Evolutionary conservation across 305 asterid genomes (phyloP), one percentile per base, ranked within the genome.

Genomic region (Fraxinus xanthoxyloides): DNA sequence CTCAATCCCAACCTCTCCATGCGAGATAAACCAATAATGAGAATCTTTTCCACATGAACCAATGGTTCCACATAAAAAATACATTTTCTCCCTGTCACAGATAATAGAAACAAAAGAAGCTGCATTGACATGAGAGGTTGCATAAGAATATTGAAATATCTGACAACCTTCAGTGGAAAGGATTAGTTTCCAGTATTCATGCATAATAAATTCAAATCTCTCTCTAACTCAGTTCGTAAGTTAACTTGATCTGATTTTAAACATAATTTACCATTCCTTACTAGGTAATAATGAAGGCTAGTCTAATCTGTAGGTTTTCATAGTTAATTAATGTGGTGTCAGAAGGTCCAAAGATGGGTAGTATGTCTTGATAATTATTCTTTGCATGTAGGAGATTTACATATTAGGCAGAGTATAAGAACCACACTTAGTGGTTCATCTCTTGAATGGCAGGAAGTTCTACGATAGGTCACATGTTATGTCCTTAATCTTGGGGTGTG

Each of bases 141-240:
- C 63, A 46, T 15, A 12, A 23, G 51, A 76, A 28, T 30, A 26
- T 67, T 59, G 72, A 63, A 63, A 63, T 24, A 9, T 34, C 30
- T 23, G 72, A 24, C 17, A 24, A 63, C 81, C 73, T 24, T 26
- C 31, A 63, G 80, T 73, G 75, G 75, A 59, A 65, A 30, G 63
- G 67, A n/a, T 54, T 31, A 48, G 28, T 82, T 34, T 72, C 24
- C 30, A 77, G 34, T 26, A 54, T 7, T 34, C 19, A 51, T 31
- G 31, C 69, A 48, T 30, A 8, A 24, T 19, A 56, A 82, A 70
- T 13, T 13, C 59, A 75, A 78, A 75, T 24, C 26, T 23, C 70
- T 59, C 63, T 23, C 70, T 61, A 61, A 7, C 15, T 59, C 30
- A 21, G 31, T 61, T 63, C 72, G 24, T 24, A 63, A 63, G 31